phyloP scores from a whole-genome alignment of 1,284 basidiomycete species.

The Heterobasidion occidentale region DNA sequence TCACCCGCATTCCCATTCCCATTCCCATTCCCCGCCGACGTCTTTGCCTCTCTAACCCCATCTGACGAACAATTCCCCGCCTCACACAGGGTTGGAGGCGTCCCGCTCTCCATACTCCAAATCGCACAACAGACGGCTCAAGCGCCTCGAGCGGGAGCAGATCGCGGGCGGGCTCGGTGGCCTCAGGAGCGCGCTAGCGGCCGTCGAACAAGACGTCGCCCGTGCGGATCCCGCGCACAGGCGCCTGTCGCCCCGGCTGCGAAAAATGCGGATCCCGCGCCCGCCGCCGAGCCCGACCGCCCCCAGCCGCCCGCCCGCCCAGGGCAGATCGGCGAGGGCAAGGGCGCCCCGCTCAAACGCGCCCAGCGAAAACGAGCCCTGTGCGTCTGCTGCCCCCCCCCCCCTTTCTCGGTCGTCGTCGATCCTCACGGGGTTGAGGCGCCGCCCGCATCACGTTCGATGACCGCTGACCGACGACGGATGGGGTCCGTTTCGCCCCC shows the following conservation, averaged over 20 bases:
- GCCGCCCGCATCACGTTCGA: too few species aligned
- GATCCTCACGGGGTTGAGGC: background rate
- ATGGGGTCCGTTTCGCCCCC: too few species aligned
- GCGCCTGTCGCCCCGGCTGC: background rate
- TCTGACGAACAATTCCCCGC: background rate
- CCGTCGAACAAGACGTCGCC: conserved; percentile 32
- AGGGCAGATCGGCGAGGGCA: conserved; percentile 66
- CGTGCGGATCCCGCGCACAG: conserved; percentile 6
- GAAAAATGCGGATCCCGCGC: background rate
- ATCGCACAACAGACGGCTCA: conserved; percentile 63
- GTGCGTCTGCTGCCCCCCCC: conserved; percentile 35
- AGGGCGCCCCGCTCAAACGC: conserved; percentile 49
- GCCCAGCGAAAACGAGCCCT: conserved; percentile 61
- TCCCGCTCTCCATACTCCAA: conserved; percentile 62
- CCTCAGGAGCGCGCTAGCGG: conserved; percentile 48
- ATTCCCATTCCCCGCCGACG: too few species aligned
- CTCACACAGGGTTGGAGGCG: conserved; percentile 42
- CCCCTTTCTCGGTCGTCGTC: background rate
- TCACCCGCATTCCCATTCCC: too few species aligned
- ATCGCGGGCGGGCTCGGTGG: conserved; percentile 54
- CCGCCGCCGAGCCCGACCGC: background rate
- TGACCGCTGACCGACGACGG: too few species aligned
- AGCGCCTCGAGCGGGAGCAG: conserved; percentile 64
- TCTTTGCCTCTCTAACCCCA: too few species aligned
- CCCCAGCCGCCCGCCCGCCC: conserved; percentile 14